Base-by-base conservation (phyloP, 768 basidiomycete genomes). In the Tylopilus vinaceipallidus region DNA sequence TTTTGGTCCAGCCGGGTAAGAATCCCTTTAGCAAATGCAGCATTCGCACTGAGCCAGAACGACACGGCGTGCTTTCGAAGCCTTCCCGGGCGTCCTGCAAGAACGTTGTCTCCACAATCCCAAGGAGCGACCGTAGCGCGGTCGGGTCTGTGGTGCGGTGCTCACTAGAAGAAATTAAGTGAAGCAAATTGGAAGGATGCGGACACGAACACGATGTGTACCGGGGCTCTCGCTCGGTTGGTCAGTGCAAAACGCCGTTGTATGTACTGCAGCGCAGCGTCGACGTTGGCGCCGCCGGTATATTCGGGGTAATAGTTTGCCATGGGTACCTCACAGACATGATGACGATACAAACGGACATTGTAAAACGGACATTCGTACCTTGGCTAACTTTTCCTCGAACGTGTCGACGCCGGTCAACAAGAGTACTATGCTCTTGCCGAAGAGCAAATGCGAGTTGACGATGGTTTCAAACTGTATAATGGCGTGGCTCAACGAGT, bases 311-410 rank as follows among this genome's bases (percentile, higher is more conserved):
- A 43, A 52, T 39, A 17, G 26, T 4, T 50, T 22, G 35, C 16
- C 24, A 50, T 13, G 3, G 48, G 51, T 30, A 50, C 24, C 51
- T 43, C 14, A 17, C 19, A 42, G 11, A 16, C 14, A 24, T 33
- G 7, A 50, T 30, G 11, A 26, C 6, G 7, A 11, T 5, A 33
- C 26, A 17, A 9, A 14, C 3, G 16, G 14, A 8, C 7, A 24
- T 2, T 2, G 4, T 12, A 19, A 26, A 33, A 26, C 12, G 17
- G 12, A 20, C 26, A n/a, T 14, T 13, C 24, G 23, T 19, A 52
- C 50, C 40, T 48, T 35, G 32, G 26, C 29, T 24, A 48, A 42
- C 30, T 50, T 52, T 41, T 27, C 23, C 13, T 33, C 24, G 35
- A 52, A 50, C 8, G 9, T 3, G 2, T 33, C 51, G 8, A 43